Base-by-base conservation (phyloP, 257 asterid species). In the Thymus quinquecostatus region DNA sequence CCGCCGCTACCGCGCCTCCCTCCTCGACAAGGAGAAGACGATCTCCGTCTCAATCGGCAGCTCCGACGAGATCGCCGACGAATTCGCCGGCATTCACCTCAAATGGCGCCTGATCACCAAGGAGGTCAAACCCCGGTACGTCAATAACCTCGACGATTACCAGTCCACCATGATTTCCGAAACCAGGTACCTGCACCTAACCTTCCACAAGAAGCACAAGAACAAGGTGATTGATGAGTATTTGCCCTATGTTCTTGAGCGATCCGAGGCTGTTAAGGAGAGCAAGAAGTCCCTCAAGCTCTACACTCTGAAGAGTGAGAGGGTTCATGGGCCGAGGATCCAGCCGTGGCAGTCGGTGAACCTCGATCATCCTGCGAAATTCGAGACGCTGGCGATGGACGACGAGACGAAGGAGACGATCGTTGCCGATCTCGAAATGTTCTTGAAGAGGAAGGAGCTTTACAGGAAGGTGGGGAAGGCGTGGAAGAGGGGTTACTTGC, bases 401-500 rank as follows among this genome's bases (percentile, higher is more conserved):
- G 47, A 70, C 2, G 75, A 75, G 50, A 6, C 66, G 0, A 91
- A 87, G 73, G 53, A 13, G 0, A 64, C 32, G 71, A 30, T 91
- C 0, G 40, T 91, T 3, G 78, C 75, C 12, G 97, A 91, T 65
- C 78, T 91, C 2, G 87, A 79, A 0, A 64, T 62, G 64, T 91
- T 91, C 38, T 51, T 82, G 58, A 54, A 36, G 72, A 82, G 97
- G 85, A 91, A 63, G 55, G 92, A 91, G 0, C 67, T 79, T 13
- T 88, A 88, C 5, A 79, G 78, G 76, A 82, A 68, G 38, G 87
- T 86, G 0, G 97, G 97, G 1, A 89, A 83, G 69, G 88, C 97
- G 0, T 91, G 97, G 97, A 91, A 91, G 68, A 71, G 96, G 50
- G 97, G 97, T 13, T 91, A 91, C 53, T 66, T 91, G 77, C 13